Conservation (phyloP, 345 rosid species). For the Lepidium didymum region DNA sequence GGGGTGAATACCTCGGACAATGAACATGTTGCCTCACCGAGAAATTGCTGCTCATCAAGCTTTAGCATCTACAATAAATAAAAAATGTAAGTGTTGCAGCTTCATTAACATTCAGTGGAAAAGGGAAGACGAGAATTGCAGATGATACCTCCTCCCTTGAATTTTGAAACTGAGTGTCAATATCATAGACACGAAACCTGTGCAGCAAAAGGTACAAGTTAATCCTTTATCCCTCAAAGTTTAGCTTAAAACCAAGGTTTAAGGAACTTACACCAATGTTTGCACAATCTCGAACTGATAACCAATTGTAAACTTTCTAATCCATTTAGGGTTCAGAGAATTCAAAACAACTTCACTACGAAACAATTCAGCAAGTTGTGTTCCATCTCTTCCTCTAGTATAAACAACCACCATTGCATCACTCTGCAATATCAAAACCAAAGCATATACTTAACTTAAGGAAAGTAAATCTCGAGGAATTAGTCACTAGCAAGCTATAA, state of each 20-base stretch:
- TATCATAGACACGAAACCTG: constrained; percentile 75
- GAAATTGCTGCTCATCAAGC: constrained; percentile 62
- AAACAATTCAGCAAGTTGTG: constrained; percentile 40
- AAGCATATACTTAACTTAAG: background rate
- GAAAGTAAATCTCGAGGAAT: background rate
- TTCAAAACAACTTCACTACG: constrained; percentile 82
- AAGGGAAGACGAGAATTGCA: background rate
- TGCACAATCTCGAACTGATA: constrained; percentile 80
- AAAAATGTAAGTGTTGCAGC: background rate
- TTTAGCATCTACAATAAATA: constrained; percentile 38
- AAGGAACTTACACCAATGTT: constrained; percentile 58
- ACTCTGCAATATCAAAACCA: constrained; percentile 44
- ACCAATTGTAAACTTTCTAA: constrained; percentile 38
- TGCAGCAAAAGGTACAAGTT: background rate
- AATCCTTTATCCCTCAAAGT: background rate
- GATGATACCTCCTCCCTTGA: constrained; percentile 59
- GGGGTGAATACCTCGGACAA: constrained; percentile 44
- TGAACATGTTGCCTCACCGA: constrained; percentile 71
- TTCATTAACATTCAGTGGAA: background rate
- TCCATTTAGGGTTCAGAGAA: constrained; percentile 78
- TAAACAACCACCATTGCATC: constrained; percentile 83
- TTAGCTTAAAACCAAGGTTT: background rate
- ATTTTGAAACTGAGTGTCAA: constrained; percentile 71
- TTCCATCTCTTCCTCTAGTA: constrained; percentile 62
- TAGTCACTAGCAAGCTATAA: background rate